A percentile compares a stretch with the other conserved stretches of the same genome.
Evolutionary conservation across 495 filamentous ascomycete species (phyloP).

Genomic region (Halenospora varia): DNA sequence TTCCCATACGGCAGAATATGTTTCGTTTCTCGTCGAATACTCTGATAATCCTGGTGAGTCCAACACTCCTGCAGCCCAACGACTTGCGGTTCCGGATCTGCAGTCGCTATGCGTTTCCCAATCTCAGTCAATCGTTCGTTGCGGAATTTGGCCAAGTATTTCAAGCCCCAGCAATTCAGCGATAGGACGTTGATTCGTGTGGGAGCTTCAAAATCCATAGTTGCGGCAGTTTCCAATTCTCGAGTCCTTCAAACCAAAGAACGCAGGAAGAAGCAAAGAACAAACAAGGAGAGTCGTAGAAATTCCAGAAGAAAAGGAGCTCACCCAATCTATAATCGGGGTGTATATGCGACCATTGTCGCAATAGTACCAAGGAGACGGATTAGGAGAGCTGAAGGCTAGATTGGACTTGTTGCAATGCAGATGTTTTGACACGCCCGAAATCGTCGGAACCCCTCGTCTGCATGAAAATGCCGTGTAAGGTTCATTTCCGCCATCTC

Average conservation of each 20-base stretch:
- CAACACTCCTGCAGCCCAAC: constrained; percentile 95
- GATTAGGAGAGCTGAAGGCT: neutral
- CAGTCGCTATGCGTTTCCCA: constrained; percentile 64
- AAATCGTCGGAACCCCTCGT: constrained; percentile 2
- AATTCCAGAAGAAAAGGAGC: neutral
- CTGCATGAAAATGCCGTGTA: neutral
- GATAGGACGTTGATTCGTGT: constrained; percentile 70
- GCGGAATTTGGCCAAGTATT: constrained; percentile 77
- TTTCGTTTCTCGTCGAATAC: constrained; percentile 69
- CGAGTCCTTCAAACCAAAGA: neutral
- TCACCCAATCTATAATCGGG: constrained; percentile 7
- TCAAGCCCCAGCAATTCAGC: constrained; percentile 95
- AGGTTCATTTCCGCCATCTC: neutral
- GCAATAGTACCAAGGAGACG: constrained; percentile 5
- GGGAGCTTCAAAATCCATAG: constrained; percentile 30
- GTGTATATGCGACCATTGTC: constrained; percentile 3
- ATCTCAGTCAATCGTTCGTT: constrained; percentile 80
- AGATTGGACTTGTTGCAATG: neutral
- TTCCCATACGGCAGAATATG: constrained; percentile 88
- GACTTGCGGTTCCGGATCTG: constrained; percentile 71
- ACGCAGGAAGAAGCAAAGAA: constrained; percentile 1
- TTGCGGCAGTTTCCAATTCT: neutral
- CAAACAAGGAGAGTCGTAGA: neutral
- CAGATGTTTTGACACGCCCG: constrained; percentile 4
- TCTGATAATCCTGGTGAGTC: constrained; percentile 84